Conservation (phyloP, 1,139 yeast species). For the Nakaseomyces uthaithaninus region DNA sequence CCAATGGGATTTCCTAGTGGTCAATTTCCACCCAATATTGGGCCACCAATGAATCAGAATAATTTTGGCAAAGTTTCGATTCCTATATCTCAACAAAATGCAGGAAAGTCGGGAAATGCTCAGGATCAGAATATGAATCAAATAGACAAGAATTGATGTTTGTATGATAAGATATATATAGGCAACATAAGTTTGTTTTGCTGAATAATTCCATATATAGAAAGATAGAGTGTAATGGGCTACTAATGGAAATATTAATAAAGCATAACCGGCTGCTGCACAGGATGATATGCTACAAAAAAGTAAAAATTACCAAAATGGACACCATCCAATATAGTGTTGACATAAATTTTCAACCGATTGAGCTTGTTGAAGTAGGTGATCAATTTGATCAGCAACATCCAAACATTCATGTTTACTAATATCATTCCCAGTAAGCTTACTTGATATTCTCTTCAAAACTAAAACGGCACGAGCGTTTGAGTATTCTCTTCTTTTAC, state of each 20-base stretch:
- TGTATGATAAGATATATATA: slow-evolving; percentile 1
- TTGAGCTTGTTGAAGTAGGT: slow-evolving; percentile 90
- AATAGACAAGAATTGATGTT: background rate
- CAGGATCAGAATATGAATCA: slow-evolving; percentile 1
- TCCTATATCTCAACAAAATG: background rate
- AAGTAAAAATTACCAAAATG: slow-evolving; percentile 67
- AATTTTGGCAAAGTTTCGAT: slow-evolving; percentile 3
- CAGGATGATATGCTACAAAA: background rate
- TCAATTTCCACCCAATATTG: slow-evolving; percentile 8
- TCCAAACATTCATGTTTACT: slow-evolving; percentile 60
- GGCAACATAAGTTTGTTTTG: slow-evolving; percentile 1
- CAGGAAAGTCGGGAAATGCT: background rate
- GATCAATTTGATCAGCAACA: slow-evolving; percentile 87
- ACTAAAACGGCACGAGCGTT: slow-evolving; percentile 91
- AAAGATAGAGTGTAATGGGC: background rate
- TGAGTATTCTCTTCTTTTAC: slow-evolving; percentile 41
- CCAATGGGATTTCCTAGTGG: slow-evolving; percentile 8
- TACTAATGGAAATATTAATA: background rate
- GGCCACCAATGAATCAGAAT: slow-evolving; percentile 5
- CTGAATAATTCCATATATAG: background rate
- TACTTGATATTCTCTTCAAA: slow-evolving; percentile 81
- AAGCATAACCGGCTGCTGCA: background rate
- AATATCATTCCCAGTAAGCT: slow-evolving; percentile 90
- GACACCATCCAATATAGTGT: slow-evolving; percentile 98
- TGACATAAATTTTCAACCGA: slow-evolving; percentile 93